Base-by-base conservation (phyloP, 2,329 filamentous ascomycete genomes). In the Botrytis elliptica region DNA sequence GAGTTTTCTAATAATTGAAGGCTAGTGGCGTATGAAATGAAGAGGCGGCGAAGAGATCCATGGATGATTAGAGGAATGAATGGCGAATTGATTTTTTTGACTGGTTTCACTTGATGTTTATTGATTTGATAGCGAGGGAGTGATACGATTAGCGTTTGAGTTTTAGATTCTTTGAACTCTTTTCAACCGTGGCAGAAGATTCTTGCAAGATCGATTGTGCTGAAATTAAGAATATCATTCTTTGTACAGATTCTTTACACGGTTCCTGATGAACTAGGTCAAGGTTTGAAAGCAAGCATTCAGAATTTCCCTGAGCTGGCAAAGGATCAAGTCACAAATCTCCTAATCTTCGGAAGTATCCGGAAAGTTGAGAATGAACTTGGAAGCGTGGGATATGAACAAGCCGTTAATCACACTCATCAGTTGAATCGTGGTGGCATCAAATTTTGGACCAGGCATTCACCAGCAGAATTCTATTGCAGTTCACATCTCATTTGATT, bases 61-160 rank as follows among this genome's bases (percentile, higher is more conserved):
- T 29, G 29, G 29, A 52, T 6, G 10, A 52, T 14, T 12, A 10
- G 10, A 52, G 25, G 25, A 52, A 52, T n/a, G 25, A 52, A n/a
- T 16, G 25, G 25, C 10, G 10, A 14, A n/a, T 52, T 52, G 46
- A 25, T 52, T 52, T 0, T 49, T n/a, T 14, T n/a, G 25, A 6
- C 5, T 52, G 49, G 5, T 52, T 25, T 52, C 6, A 16, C 5
- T 16, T 52, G 49, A n/a, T 62, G 5, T 62, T 16, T 62, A 3
- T 62, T 14, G 1, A 25, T 8, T n/a, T 40, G 33, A 25, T 36
- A 62, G 14, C 5, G 14, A 62, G 33, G 49, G 10, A n/a, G 10
- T 12, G 12, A 14, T 25, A n/a, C 7, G 4, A 4, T 52, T 2
- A 25, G 25, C 5, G 12, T 14, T 7, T n/a, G 25, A 5, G 0